A percentile compares a stretch with the other conserved stretches of the same genome.
Evolutionary conservation across 257 asterid species (phyloP).

Genomic region (Osmanthus fragrans): DNA sequence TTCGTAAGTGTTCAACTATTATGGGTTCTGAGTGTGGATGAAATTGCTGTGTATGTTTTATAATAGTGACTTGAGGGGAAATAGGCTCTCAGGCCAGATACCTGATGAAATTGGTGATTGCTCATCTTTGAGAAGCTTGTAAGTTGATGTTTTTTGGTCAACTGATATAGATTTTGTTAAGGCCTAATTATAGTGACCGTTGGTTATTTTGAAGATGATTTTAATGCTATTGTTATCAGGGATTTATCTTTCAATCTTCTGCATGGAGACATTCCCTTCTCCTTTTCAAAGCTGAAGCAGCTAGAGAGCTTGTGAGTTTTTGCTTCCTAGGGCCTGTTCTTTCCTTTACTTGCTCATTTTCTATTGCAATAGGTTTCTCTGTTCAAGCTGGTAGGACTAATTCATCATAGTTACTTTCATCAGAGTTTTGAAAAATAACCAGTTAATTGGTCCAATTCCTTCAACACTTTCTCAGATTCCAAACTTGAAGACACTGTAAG

Average conservation of each 20-base stretch:
- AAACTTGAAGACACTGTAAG: constrained; percentile 85
- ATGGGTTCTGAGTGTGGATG: neutral
- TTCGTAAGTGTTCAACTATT: neutral
- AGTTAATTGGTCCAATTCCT: constrained; percentile 91
- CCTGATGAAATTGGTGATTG: constrained; percentile 99
- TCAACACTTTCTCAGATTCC: constrained; percentile 98
- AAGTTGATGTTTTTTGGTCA: constrained; percentile 22
- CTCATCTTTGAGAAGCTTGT: constrained; percentile 69
- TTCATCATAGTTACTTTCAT: neutral
- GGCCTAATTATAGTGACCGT: neutral
- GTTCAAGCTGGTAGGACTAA: neutral
- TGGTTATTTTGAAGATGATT: neutral
- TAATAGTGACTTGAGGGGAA: constrained; percentile 71
- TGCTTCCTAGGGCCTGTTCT: neutral
- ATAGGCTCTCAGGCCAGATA: constrained; percentile 84
- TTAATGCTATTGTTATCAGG: constrained; percentile 34
- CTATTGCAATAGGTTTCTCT: neutral
- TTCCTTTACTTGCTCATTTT: neutral
- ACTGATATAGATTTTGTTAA: neutral
- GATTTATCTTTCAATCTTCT: constrained; percentile 89
- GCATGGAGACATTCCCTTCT: constrained; percentile 90
- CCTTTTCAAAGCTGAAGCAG: constrained; percentile 88
- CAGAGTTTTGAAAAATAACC: constrained; percentile 78
- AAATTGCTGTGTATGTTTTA: constrained; percentile 1
- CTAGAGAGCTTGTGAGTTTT: constrained; percentile 67